Evolutionary conservation across 345 rosid genomes (phyloP).

Genomic region (Cardiospermum halicacabum): DNA sequence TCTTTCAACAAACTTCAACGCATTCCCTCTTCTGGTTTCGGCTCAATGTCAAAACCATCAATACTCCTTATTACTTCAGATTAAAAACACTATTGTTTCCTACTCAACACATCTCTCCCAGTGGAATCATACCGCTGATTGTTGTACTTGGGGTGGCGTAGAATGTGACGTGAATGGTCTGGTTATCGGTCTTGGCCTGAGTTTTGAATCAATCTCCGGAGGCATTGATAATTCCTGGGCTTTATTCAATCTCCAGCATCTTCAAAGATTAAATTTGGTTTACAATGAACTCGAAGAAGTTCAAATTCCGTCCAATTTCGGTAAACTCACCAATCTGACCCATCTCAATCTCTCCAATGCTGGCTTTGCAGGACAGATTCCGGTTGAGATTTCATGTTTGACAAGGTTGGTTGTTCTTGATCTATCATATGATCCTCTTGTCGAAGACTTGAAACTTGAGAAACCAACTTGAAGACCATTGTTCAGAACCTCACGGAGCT

Average conservation of each 20-base stretch:
- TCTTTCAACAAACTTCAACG: no score
- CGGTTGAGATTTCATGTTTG: conserved; percentile 14
- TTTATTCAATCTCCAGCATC: conserved; percentile 19
- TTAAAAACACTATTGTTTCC: conserved; percentile 26
- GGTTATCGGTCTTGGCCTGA: conserved; percentile 25
- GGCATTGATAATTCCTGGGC: conserved; percentile 15
- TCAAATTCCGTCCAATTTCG: neutral
- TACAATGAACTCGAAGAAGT: neutral
- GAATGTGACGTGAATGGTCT: conserved; percentile 10
- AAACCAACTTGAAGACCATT: conserved; percentile 21
- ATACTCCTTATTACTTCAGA: conserved; percentile 25
- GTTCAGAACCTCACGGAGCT: conserved; percentile 21
- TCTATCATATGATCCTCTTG: neutral
- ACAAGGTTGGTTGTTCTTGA: conserved; percentile 30
- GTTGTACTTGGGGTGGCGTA: conserved; percentile 33
- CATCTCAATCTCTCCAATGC: conserved; percentile 29
- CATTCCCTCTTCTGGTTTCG: no score
- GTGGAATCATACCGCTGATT: conserved; percentile 30
- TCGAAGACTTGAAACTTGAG: conserved; percentile 8
- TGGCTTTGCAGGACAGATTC: conserved; percentile 37
- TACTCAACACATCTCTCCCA: conserved; percentile 5
- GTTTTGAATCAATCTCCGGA: conserved; percentile 18
- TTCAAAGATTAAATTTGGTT: conserved; percentile 13
- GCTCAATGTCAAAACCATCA: conserved; percentile 33
- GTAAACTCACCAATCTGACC: neutral